Evolutionary conservation across 1,284 basidiomycete genomes (phyloP), one percentile per base, ranked within the genome.

Genomic region (Trichosporon sp.): DNA sequence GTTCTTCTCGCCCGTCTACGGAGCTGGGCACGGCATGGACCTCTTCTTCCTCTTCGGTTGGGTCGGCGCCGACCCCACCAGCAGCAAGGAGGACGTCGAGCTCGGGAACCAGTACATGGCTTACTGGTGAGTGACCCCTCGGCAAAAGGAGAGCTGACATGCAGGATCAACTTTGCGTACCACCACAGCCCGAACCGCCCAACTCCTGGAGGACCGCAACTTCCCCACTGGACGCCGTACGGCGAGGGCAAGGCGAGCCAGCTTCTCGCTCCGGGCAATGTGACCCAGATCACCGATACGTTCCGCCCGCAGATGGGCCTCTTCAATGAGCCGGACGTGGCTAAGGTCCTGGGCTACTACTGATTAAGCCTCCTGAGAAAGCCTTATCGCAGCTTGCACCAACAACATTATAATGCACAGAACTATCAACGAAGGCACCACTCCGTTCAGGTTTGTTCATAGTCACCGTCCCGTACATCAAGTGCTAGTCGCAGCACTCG

Each of bases 81-180:
- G 76, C 65, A 77, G 78, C 8, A 68, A 68, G 2, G 73, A 65
- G 21, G 75, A 79, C 40, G 67, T 54, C 6, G 37, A 37, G 7
- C 59, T 83, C 4, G 76, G 78, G 1, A 54, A 75, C 43, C 68
- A 70, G 16, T 76, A 80, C 71, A 72, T 78, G 61, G 71, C 78
- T 48, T 82, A 83, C 76, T 81, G 80, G 79, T 46, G 43, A 46
- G 43, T 46, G 14, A 4, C 26, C 26, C 26, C 26, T 26, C 26
- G 26, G 26, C 26, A 26, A 26, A 26, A 26, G 26, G 26, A 26
- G 26, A 26, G 16, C 43, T 46, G 7, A 46, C 43, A 16, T 0
- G 4, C 43, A 46, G 43, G 43, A 68, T 82, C 74, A 83, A 83
- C 76, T 84, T 84, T 73, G 80, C 76, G 19, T 79, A 80, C 71